Evolutionary conservation across 768 basidiomycete genomes (phyloP), one percentile per base, ranked within the genome.

Genomic region (Lanmaoa pseudosensibilis): DNA sequence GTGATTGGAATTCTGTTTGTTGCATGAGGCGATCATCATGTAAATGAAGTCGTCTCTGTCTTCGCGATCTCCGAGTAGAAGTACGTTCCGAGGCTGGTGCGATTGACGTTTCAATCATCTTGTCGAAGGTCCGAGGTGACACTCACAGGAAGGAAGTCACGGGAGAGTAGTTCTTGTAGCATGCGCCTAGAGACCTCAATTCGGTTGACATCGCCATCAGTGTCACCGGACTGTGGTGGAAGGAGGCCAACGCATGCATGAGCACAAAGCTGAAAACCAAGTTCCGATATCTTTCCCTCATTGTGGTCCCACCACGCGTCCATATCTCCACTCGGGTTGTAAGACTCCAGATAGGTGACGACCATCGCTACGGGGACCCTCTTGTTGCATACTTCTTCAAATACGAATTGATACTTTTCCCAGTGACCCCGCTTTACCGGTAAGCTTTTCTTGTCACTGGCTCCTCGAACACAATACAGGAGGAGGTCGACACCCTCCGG

Each of bases 171-270:
- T 3, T 56, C 50, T 39, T 41, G 56, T 23, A 65, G 50, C 41
- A 46, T 59, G 32, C 18, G 46, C 33, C 18, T 52, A 27, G 66
- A 68, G 6, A 48, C 10, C 3, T 61, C 55, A 4, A 46, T 36
- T 25, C 53, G 64, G 27, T 27, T 50, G 33, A 48, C 12, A 41
- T 69, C 54, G 9, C 37, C 50, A 21, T 37, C n/a, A 7, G 32
- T 15, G 12, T n/a, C 47, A 23, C 18, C 39, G 32, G 4, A 16
- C 2, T 51, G 55, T 23, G 16, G 46, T 15, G 58, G 45, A 15
- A 69, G 36, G 23, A 70, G 63, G 5, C 72, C 69, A 46, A 77
- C 61, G 56, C 78, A 79, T 7, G 74, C 77, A 27, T 73, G 68
- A 4, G 66, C 73, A 32, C 66, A 62, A 23, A 76, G 67, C 25